Evolutionary conservation across 2,329 filamentous ascomycete species (phyloP).

Genomic region (Colletotrichum orbiculare): DNA sequence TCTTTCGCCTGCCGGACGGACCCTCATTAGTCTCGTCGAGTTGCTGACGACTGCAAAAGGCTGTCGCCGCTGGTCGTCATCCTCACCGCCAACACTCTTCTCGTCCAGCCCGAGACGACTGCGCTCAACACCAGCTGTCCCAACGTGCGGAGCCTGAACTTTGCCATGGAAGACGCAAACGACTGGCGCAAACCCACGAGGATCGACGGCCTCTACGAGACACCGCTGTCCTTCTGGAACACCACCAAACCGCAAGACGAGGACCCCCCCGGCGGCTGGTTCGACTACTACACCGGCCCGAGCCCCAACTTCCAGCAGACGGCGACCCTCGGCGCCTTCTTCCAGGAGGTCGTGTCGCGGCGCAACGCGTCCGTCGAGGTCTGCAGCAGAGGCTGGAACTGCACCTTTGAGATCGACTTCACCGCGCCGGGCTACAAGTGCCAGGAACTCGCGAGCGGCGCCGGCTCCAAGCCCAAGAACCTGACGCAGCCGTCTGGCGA

Average conservation of each 20-base stretch:
- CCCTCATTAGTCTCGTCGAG: neutral
- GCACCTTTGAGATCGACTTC: conserved; percentile 48
- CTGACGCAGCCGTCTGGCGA: conserved; percentile 40
- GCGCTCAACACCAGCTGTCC: conserved; percentile 45
- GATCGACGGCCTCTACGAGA: conserved; percentile 42
- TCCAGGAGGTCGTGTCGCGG: conserved; percentile 40
- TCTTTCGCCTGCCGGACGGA: neutral
- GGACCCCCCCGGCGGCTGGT: conserved; percentile 40
- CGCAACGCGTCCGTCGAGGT: conserved; percentile 45
- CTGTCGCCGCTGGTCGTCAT: conserved; percentile 51
- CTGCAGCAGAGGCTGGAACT: conserved; percentile 49
- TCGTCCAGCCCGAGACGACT: conserved; percentile 43
- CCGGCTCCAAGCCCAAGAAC: conserved; percentile 40
- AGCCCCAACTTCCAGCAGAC: conserved; percentile 43
- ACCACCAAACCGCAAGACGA: conserved; percentile 41
- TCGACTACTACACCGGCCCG: conserved; percentile 46
- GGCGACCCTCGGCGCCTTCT: conserved; percentile 44
- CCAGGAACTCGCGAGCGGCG: conserved; percentile 42
- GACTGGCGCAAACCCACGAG: conserved; percentile 47
- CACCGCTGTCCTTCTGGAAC: conserved; percentile 48
- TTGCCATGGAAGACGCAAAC: conserved; percentile 47
- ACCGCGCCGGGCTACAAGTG: conserved; percentile 51
- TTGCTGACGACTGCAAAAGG: conserved; percentile 32
- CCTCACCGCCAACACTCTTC: conserved; percentile 50
- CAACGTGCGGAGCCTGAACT: conserved; percentile 47